Conservation (phyloP, 495 filamentous ascomycete genomes). For the Aspergillus avenaceus region DNA sequence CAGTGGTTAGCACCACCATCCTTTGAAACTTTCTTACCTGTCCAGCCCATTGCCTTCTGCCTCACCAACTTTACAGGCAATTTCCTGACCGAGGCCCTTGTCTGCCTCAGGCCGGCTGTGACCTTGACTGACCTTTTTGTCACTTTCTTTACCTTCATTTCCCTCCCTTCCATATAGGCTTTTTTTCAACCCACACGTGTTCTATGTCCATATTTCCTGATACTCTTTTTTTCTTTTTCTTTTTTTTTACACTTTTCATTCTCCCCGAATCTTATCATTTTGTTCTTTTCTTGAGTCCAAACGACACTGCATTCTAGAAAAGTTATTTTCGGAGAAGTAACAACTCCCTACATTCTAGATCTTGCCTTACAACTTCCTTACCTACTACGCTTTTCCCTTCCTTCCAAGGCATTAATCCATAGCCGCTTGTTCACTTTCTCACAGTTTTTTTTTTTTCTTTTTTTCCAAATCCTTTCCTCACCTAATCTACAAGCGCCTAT, state of each 20-base stretch:
- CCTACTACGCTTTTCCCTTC: neutral
- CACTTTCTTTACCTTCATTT: conserved; percentile 5
- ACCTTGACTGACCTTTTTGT: conserved; percentile 1
- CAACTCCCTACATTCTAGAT: neutral
- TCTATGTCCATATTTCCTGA: too few species aligned
- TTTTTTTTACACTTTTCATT: neutral
- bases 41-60: neutral
- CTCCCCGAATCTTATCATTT: neutral
- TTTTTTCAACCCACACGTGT: conserved; percentile 12
- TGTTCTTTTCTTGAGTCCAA: neutral
- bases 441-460: conserved; percentile 1
- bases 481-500: conserved; percentile 5
- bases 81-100: neutral
- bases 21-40: conserved; percentile 1
- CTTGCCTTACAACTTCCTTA: conserved; percentile 5
- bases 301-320: neutral
- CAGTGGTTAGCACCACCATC: conserved; percentile 19
- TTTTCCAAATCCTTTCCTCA: conserved; percentile 7
- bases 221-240: too few species aligned
- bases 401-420: conserved; percentile 1
- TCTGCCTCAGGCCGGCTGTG: conserved; percentile 10
- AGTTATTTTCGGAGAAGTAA: neutral
- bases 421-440: neutral
- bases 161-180: conserved; percentile 8
- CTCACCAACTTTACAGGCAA: neutral